Evolutionary conservation across 768 basidiomycete species (phyloP), one percentile per base, ranked within the genome.

Genomic region (Tylopilus cervinicoccineus): DNA sequence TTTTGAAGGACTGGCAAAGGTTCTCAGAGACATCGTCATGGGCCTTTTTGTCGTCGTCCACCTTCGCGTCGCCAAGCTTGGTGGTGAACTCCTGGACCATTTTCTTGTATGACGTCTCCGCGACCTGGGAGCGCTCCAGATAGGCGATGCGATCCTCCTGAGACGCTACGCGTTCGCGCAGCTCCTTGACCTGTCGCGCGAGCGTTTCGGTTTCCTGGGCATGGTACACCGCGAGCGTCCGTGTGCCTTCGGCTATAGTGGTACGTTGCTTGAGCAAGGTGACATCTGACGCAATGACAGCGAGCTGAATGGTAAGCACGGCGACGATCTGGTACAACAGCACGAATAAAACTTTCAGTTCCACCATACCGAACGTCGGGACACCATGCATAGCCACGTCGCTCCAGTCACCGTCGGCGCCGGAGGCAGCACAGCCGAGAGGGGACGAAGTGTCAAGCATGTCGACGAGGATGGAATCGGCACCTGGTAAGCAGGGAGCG

Each of bases 221-320:
- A 26, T 28, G 39, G 2, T 10, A n/a, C 20, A 20, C 26, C 14
- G 20, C 24, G 1, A 26, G 26, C 3, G 42, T 4, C 31, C 36
- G 47, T 0, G 24, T 39, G 10, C 43, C 46, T 38, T 63, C 63
- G 38, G 57, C 38, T 5, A 27, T 37, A 16, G 44, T 26, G 19
- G 62, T 20, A 14, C 63, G 57, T 46, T 55, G 46, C 53, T 52
- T 50, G 44, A 63, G 57, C 0, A 43, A 43, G 16, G 53, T 46
- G 27, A 64, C 28, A 2, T 50, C 52, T 26, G 50, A 57, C 5
- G 48, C 51, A 5, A 53, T 32, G 19, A 31, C 5, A 6, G 42
- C 5, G 19, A 53, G 34, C 44, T 47, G 51, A 14, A 41, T 10
- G 33, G 52, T 23, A 1, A 61, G 49, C 0, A 32, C 6, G 6